phyloP scores from a whole-genome alignment of 2,329 filamentous ascomycete genomes.

The Pleochaeta shiraiana region DNA sequence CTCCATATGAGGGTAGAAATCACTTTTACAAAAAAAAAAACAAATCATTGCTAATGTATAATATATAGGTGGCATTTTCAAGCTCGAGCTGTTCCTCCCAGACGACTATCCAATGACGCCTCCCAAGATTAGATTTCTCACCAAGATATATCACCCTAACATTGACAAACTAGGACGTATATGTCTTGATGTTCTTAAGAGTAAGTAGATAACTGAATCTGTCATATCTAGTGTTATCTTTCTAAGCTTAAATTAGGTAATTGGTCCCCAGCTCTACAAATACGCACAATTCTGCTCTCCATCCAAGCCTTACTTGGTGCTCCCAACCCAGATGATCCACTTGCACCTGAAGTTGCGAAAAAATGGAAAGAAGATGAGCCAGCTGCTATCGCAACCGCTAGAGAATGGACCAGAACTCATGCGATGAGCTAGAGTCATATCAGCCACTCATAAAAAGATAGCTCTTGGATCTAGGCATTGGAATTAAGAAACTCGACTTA shows the following conservation, averaged over 20 bases:
- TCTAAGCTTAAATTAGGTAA: conserved; percentile 52
- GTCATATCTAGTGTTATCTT: too few relatives aligned
- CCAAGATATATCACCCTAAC: conserved; percentile 98
- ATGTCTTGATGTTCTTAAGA: conserved; percentile 93
- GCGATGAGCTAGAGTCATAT: conserved; percentile 14
- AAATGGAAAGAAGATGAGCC: conserved; percentile 94
- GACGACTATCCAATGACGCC: conserved; percentile 99
- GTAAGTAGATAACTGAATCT: conserved; percentile 37
- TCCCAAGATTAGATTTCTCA: conserved; percentile 94
- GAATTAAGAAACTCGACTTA: too few relatives aligned
- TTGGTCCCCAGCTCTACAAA: conserved; percentile 96
- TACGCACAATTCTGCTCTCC: conserved; percentile 93
- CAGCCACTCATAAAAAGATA: too few relatives aligned
- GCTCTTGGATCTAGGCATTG: too few relatives aligned
- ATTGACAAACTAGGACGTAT: conserved; percentile 96
- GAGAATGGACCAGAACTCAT: conserved; percentile 54
- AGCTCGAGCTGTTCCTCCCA: conserved; percentile 90
- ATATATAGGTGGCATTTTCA: conserved; percentile 54
- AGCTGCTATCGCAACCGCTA: conserved; percentile 77
- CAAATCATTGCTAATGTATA: not conserved
- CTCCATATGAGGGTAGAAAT: conserved; percentile 69
- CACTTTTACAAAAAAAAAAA: not conserved
- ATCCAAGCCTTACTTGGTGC: conserved; percentile 93
- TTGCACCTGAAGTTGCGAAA: conserved; percentile 94
- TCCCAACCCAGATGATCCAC: conserved; percentile 94